Base-by-base conservation (phyloP, 2,329 filamentous ascomycete genomes). In the Byssothecium circinans region DNA sequence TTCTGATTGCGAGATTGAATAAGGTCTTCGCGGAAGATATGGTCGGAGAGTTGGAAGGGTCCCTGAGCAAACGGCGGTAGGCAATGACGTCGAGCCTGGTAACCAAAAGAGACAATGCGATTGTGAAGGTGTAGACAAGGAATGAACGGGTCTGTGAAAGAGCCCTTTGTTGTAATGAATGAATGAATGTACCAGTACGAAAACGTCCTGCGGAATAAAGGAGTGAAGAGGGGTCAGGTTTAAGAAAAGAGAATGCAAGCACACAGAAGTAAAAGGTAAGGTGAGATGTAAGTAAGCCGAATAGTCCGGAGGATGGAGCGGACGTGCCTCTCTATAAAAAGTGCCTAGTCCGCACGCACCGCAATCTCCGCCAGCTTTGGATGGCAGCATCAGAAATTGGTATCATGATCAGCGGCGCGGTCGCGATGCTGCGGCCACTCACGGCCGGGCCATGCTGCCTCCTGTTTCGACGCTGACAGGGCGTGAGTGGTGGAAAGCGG, bases 1-100 rank as follows among this genome's bases (percentile, higher is more conserved):
- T 19, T 15, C 40, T 10, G 7, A 38, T 36, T 20, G 35, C 32
- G 18, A 15, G 20, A 36, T 41, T 23, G 34, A 44, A 47, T 43
- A 39, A 52, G 58, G 36, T 60, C 58, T 65, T 68, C 63, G 52
- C 63, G 60, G 64, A 69, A 67, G 63, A 62, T 34, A 33, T 8
- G 8, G 32, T 22, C 25, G 22, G 14, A 38, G 44, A 43, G n/a
- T n/a, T n/a, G n/a, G n/a, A n/a, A n/a, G n/a, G n/a, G n/a, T n/a
- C n/a, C 23, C 35, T 12, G 25, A 27, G 18, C 55, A 36, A 18
- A 35, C 22, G 44, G 23, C 32, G 14, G 29, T 23, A n/a, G 55
- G 34, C 20, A 32, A 23, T 53, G 46, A 43, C 37, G 39, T 49
- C 33, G 51, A 47, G 43, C 49, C 36, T 47, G 27, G 29, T 17